Conservation (phyloP, 2,329 filamentous ascomycete genomes). For the Botrytis hyacinthi region DNA sequence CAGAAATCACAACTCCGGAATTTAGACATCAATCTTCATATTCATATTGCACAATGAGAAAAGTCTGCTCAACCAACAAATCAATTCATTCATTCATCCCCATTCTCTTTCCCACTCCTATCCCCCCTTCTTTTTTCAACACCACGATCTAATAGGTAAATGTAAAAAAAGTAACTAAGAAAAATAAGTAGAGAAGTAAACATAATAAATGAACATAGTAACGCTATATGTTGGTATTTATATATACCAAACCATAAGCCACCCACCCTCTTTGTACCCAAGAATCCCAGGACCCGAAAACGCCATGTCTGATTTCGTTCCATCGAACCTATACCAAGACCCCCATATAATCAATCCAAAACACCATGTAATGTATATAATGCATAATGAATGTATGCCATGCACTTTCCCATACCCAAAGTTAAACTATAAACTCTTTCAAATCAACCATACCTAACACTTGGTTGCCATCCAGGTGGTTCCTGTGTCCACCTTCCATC, state of each 20-base stretch:
- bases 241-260: not conserved
- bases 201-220: not conserved
- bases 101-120: not conserved
- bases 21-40: not conserved
- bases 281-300: not conserved
- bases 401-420: not conserved
- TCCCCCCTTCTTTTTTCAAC: not conserved
- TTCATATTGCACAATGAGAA: not conserved
- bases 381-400: not conserved
- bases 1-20: not conserved
- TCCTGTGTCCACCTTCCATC: slow-evolving; percentile 18
- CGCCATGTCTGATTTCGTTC: not conserved
- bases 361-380: not conserved
- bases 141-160: not conserved
- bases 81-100: not conserved
- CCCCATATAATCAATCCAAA: not conserved
- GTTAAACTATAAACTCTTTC: not conserved
- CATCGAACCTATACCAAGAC: not conserved
- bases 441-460: slow-evolving; percentile 22
- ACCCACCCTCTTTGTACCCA: not conserved
- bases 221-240: not conserved
- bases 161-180: not conserved
- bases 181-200: not conserved
- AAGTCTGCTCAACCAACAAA: not conserved
- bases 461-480: slow-evolving; percentile 17